Evolutionary conservation across 345 rosid species (phyloP), one percentile per base, ranked within the genome.

Genomic region (Clausena lansium): DNA sequence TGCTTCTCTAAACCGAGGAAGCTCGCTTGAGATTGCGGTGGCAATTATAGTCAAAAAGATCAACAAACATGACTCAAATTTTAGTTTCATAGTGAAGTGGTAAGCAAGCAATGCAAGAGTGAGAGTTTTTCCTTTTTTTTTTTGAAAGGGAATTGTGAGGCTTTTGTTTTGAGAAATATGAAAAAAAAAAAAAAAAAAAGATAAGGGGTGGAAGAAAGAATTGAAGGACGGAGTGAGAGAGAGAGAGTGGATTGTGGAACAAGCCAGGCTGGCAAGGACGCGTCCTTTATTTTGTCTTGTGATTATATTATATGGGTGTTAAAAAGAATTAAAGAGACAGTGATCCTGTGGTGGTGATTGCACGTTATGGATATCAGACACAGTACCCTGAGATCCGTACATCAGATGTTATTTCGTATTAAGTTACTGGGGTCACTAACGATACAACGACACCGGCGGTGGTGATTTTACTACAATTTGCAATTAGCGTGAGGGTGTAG

Each of bases 1-100:
- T 4, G 94, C 94, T 81, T 92, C 97, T 17, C 92, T 79, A 75
- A 88, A 90, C 33, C 62, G 60, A 3, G 89, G 89, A 25, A 88
- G 87, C 30, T 82, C 71, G 64, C 32, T 54, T 36, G 70, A 19
- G 72, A 50, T 13, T 62, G 70, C 3, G 71, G 78, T n/a, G 50
- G 68, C 9, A 47, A 82, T 41, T 39, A 81, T 72, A 3, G 82
- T 27, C 8, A 79, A 9, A 8, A 74, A 0, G 27, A 78, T 39
- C 69, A 39, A 57, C 59, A 78, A 19, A 36, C n/a, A 30, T 27
- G 32, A 13, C 17, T 32, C 5, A 38, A 75, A 17, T 13, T 32
- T 52, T 25, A 38, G 19, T 27, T 27, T 60, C 58, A 39, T 36
- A 55, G 7, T 30, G 57, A 52, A 52, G 57, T 52, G 57, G 57